Evolutionary conservation across 1,284 basidiomycete genomes (phyloP).

Genomic region (Pascua sp.): DNA sequence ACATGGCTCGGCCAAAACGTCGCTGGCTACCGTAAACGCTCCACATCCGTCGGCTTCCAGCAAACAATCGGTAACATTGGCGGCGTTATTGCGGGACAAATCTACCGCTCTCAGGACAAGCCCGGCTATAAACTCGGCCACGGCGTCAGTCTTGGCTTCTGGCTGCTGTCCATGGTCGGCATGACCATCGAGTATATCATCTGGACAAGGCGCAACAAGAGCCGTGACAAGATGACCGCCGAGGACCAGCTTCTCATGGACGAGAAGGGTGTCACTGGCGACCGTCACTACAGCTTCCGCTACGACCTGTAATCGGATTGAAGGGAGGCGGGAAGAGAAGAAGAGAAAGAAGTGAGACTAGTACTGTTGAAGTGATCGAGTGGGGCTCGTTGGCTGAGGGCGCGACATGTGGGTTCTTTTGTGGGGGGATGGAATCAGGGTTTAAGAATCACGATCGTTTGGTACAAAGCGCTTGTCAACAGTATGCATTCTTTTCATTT

Average conservation of each 20-base stretch:
- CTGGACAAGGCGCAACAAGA: conserved; percentile 9
- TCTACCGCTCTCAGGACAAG: conserved; percentile 11
- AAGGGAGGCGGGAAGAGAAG: too few species aligned
- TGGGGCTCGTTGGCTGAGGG: too few species aligned
- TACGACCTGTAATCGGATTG: conserved; percentile 4
- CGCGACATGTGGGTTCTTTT: too few species aligned
- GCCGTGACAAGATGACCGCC: conserved; percentile 5
- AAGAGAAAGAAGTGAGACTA: too few species aligned
- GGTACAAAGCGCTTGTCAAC: too few species aligned
- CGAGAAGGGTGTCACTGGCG: conserved; percentile 13
- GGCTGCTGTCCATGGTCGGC: conserved; percentile 3
- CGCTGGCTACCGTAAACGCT: conserved; percentile 28
- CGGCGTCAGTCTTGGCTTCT: conserved; percentile 4
- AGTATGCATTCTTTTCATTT: too few species aligned
- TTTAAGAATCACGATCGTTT: too few species aligned
- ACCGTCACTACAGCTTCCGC: conserved; percentile 14
- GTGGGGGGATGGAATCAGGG: too few species aligned
- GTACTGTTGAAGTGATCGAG: too few species aligned
- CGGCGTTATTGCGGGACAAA: conserved; percentile 18
- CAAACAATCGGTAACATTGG: conserved; percentile 34
- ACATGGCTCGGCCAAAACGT: conserved; percentile 27
- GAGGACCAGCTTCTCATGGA: conserved; percentile 13
- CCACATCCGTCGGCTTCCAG: conserved; percentile 26
- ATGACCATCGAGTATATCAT: conserved; percentile 12
- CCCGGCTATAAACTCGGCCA: conserved; percentile 13